phyloP scores from a whole-genome alignment of 176 grass and related monocot genomes.

The Oryza rufipogon region DNA sequence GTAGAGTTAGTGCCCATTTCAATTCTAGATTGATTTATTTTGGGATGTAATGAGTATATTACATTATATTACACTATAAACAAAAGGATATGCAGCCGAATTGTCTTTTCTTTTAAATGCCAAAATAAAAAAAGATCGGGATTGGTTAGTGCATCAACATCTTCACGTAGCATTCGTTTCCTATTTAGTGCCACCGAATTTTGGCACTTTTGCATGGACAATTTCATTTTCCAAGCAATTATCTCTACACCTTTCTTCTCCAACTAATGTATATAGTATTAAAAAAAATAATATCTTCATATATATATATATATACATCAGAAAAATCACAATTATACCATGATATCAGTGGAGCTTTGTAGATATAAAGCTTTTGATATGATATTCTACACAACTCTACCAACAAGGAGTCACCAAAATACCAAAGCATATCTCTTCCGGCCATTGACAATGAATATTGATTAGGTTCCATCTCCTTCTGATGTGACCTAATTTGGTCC shows the following conservation, averaged over 20 bases:
- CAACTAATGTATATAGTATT: background rate
- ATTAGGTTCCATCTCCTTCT: background rate
- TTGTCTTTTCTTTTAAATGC: background rate
- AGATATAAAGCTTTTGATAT: constrained; percentile 22
- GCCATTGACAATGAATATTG: constrained; percentile 28
- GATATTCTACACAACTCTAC: constrained; percentile 3
- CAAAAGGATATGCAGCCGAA: background rate
- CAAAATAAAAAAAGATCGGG: background rate
- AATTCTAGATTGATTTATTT: no score
- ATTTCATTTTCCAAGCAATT: background rate
- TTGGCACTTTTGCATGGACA: background rate
- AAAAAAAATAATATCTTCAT: background rate
- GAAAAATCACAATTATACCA: background rate
- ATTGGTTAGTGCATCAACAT: constrained; percentile 35
- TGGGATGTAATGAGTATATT: no score
- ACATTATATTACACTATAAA: background rate
- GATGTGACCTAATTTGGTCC: constrained; percentile 19
- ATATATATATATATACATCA: background rate
- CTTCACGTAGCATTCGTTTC: constrained; percentile 17
- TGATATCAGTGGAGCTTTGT: constrained; percentile 25
- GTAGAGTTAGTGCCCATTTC: no score
- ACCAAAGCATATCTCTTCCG: background rate
- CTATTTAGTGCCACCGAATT: background rate
- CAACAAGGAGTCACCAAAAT: background rate
- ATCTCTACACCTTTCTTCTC: background rate